These are phyloP conservation scores for Cyamopsis tetragonoloba DNA, from an alignment of 306 rosid species.

Conservation along the genomic window DNA sequence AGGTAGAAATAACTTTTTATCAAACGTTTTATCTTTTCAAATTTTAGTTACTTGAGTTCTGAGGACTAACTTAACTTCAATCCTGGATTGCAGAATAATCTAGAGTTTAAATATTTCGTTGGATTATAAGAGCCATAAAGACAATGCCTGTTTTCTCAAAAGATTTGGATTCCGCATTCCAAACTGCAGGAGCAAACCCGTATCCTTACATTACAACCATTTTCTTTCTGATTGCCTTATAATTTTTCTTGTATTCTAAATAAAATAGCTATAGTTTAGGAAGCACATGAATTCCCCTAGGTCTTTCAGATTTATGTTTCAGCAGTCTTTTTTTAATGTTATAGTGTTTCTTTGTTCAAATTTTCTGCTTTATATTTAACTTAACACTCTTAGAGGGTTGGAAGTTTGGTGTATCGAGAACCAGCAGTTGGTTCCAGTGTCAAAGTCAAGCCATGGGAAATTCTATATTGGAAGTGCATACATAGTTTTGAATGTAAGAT, in stretches of 20 bases:
- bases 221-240: slow-evolving; percentile 19
- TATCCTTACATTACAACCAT: slow-evolving; percentile 66
- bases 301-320: slow-evolving; percentile 20
- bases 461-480: slow-evolving; percentile 88
- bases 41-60: slow-evolving; percentile 8
- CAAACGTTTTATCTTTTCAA: not conserved
- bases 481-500: slow-evolving; percentile 74
- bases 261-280: not conserved
- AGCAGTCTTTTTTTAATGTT: not conserved
- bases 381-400: slow-evolving; percentile 56
- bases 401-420: slow-evolving; percentile 94
- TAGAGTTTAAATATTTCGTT: slow-evolving; percentile 11
- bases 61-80: slow-evolving; percentile 20
- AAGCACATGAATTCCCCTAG: not conserved
- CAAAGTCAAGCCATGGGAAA: slow-evolving; percentile 63
- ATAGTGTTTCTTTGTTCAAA: slow-evolving; percentile 22
- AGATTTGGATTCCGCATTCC: slow-evolving; percentile 73
- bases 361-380: slow-evolving; percentile 47
- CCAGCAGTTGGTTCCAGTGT: slow-evolving; percentile 53
- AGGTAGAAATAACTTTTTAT: not conserved
- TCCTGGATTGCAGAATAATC: slow-evolving; percentile 35
- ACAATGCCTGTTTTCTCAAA: slow-evolving; percentile 65
- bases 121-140: slow-evolving; percentile 35
- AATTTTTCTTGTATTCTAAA: slow-evolving; percentile 1
- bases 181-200: slow-evolving; percentile 72